Conservation (phyloP, 306 rosid genomes). For the Quercus mongolica region DNA sequence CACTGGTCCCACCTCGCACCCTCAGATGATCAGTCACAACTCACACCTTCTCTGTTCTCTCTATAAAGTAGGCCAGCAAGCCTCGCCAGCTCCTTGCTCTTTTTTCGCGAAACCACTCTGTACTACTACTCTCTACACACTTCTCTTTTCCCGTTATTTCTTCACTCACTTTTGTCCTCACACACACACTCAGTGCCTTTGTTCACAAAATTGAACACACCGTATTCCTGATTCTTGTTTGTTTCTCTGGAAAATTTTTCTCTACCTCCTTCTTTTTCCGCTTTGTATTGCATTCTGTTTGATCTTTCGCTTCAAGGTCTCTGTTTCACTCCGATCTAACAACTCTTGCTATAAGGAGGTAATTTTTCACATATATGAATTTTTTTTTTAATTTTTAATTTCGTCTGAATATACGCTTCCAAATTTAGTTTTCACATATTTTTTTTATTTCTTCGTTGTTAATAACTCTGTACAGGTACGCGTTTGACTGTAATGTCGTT, state of each 20-base stretch:
- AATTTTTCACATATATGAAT: not conserved
- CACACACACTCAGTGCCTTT: not conserved
- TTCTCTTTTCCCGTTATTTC: not conserved
- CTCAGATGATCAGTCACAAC: no score
- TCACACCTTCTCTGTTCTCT: not conserved
- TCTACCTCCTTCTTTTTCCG: not conserved
- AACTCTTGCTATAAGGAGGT: not conserved
- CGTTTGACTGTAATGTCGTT: no score
- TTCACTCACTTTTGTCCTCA: not conserved
- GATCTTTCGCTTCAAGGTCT: not conserved
- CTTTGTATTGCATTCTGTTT: not conserved
- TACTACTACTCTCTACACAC: not conserved
- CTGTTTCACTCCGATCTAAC: not conserved
- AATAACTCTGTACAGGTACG: no score
- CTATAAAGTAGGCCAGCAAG: constrained; percentile 30
- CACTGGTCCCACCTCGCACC: not conserved
- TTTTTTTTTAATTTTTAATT: no score
- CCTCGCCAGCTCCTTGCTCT: not conserved
- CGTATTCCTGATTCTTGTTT: constrained; percentile 5
- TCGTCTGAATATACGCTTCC: no score
- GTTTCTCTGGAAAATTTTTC: constrained; percentile 4
- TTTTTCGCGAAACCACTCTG: not conserved
- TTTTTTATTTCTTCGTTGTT: no score
- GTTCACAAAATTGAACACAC: not conserved
- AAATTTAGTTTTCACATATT: no score